A percentile compares a stretch with the other conserved stretches of the same genome.
Conservation (phyloP, 441 rosid species). For the Pelargonium fulgidum region DNA sequence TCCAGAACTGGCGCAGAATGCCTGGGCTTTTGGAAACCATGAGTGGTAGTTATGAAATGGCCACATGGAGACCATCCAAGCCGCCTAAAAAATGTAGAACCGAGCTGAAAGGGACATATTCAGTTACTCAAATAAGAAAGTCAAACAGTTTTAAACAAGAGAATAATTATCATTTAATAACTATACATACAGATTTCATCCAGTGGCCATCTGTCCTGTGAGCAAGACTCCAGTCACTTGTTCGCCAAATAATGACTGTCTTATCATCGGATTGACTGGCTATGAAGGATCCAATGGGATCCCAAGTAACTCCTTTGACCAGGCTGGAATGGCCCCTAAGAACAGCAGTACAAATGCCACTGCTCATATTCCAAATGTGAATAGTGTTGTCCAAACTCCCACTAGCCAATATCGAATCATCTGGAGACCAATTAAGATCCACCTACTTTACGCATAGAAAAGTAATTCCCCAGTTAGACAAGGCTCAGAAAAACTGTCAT, state of each 20-base stretch:
- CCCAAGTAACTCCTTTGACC: slow-evolving; percentile 98
- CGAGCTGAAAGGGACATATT: slow-evolving; percentile 52
- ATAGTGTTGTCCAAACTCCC: slow-evolving; percentile 96
- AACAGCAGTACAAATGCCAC: slow-evolving; percentile 88
- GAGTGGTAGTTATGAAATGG: slow-evolving; percentile 92
- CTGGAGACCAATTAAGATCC: slow-evolving; percentile 99
- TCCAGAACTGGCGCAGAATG: slow-evolving; percentile 98
- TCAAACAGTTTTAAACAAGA: slow-evolving; percentile 7
- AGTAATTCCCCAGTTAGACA: slow-evolving; percentile 36
- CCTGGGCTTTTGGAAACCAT: slow-evolving; percentile 97
- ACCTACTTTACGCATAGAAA: slow-evolving; percentile 82
- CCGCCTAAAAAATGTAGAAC: slow-evolving; percentile 95
- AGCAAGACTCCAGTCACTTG: slow-evolving; percentile 94
- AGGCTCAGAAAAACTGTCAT: slow-evolving; percentile 17
- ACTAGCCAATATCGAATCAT: slow-evolving; percentile 86
- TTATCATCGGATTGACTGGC: slow-evolving; percentile 99
- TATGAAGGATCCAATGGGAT: slow-evolving; percentile 92
- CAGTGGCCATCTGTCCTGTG: slow-evolving; percentile 97
- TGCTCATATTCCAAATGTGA: slow-evolving; percentile 91
- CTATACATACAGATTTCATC: slow-evolving; percentile 78
- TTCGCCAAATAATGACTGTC: slow-evolving; percentile 96
- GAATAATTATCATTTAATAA: not conserved
- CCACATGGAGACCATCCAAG: slow-evolving; percentile 99
- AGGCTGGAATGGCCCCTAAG: slow-evolving; percentile 94
- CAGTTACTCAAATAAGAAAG: slow-evolving; percentile 23